phyloP scores from a whole-genome alignment of 192 early-diverging fungal species.

The Rhizophagus sp. region DNA sequence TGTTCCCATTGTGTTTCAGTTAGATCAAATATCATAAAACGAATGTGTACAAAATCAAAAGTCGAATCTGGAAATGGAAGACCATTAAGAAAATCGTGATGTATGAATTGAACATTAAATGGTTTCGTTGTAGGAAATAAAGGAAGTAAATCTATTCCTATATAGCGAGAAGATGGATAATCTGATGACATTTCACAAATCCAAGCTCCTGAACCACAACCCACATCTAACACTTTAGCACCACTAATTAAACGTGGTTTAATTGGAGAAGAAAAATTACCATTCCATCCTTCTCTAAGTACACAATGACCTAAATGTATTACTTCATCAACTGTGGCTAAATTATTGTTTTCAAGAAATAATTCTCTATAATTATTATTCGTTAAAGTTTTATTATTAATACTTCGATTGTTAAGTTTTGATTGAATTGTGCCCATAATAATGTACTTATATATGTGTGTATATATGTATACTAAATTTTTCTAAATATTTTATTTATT shows the following conservation, averaged over 20 bases:
- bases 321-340: not conserved
- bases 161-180: conserved; percentile 1
- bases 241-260: conserved; percentile 36
- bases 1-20: not conserved
- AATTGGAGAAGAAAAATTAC: conserved; percentile 46
- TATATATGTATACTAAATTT: no score
- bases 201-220: conserved; percentile 17
- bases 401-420: not conserved
- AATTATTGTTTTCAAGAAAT: not conserved
- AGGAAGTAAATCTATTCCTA: conserved; percentile 2
- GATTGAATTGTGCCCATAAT: not conserved
- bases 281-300: not conserved
- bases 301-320: conserved; percentile 3
- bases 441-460: not conserved
- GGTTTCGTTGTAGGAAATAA: conserved; percentile 1
- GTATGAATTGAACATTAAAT: conserved; percentile 12
- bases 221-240: conserved; percentile 41
- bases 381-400: not conserved
- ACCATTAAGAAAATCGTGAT: not conserved
- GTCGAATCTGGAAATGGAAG: conserved; percentile 20
- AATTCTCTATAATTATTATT: not conserved
- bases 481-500: no score
- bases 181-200: not conserved
- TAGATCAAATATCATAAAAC: not conserved
- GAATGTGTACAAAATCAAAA: conserved; percentile 29